A percentile compares a stretch with the other conserved stretches of the same genome.
Conservation (phyloP, 2,329 filamentous ascomycete genomes). For the Colletotrichum sp. region DNA sequence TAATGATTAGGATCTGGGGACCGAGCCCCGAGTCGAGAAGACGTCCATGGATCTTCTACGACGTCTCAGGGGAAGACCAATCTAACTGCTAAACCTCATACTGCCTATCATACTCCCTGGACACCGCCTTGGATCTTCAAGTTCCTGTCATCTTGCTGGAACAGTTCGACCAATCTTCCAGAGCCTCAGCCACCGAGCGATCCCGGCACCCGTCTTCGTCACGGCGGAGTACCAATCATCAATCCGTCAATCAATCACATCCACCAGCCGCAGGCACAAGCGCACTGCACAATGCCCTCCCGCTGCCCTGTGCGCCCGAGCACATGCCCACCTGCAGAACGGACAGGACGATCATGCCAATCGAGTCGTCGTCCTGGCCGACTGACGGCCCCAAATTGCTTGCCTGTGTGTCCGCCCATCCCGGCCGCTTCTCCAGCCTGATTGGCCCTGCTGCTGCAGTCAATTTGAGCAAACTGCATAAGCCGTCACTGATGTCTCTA, state of each 20-base stretch:
- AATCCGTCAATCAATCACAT: not conserved
- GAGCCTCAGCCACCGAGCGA: not conserved
- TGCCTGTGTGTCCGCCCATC: not conserved
- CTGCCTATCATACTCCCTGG: not conserved
- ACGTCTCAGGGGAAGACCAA: not conserved
- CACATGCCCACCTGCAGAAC: slow-evolving; percentile 2
- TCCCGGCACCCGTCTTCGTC: not conserved
- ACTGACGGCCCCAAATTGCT: not conserved
- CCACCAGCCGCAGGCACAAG: not conserved
- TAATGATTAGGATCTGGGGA: not conserved
- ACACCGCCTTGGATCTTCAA: not conserved
- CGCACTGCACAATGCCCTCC: slow-evolving; percentile 3
- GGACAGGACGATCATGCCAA: slow-evolving; percentile 13
- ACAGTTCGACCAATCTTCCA: slow-evolving; percentile 3
- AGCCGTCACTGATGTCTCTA: not conserved
- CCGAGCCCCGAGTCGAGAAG: not conserved
- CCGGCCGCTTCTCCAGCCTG: not conserved
- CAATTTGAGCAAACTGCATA: slow-evolving; percentile 6
- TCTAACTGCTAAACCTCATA: not conserved
- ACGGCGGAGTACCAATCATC: not conserved
- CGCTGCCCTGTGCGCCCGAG: slow-evolving; percentile 14
- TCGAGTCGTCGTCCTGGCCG: not conserved
- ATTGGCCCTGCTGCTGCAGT: not conserved
- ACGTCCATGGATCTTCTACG: slow-evolving; percentile 1
- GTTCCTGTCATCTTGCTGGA: not conserved